phyloP scores from a whole-genome alignment of 441 rosid genomes.

The Arabidopsis lyrata region DNA sequence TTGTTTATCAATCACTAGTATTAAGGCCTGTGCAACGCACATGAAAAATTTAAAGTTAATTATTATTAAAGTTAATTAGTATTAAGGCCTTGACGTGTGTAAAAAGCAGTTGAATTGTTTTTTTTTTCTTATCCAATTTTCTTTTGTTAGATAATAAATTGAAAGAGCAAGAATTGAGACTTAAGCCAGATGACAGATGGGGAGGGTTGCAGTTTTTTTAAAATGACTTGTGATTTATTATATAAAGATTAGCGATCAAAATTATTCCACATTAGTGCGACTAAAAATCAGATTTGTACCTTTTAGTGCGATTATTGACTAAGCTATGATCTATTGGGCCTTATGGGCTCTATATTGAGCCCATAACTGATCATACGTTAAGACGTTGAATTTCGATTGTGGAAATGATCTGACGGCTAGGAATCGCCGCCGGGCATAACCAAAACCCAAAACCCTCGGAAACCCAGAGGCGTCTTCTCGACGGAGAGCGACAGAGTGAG shows the following conservation, averaged over 20 bases:
- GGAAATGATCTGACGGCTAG: constrained; percentile 42
- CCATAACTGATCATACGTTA: not conserved
- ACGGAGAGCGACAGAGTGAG: constrained; percentile 3
- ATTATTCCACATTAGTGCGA: not conserved
- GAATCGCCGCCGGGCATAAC: constrained; percentile 39
- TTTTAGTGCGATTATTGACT: not conserved
- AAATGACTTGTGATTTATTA: no score
- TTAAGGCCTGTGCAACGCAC: no score
- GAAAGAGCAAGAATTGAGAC: no score
- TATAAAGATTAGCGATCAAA: no score
- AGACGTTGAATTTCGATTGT: not conserved
- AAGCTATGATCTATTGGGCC: constrained; percentile 26
- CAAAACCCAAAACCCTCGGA: constrained; percentile 47
- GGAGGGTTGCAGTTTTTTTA: no score
- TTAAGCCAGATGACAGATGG: no score
- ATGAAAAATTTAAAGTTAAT: no score
- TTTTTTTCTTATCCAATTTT: no score
- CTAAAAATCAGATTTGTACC: not conserved
- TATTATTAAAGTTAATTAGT: no score
- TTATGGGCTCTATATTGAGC: constrained; percentile 24
- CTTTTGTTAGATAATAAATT: no score
- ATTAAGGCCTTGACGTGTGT: no score
- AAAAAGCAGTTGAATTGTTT: no score
- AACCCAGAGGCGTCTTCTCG: constrained; percentile 23
- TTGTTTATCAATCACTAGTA: not conserved